These are phyloP conservation scores for Spatholobus suberectus DNA, from an alignment of 306 rosid genomes.

Conservation along the genomic window DNA sequence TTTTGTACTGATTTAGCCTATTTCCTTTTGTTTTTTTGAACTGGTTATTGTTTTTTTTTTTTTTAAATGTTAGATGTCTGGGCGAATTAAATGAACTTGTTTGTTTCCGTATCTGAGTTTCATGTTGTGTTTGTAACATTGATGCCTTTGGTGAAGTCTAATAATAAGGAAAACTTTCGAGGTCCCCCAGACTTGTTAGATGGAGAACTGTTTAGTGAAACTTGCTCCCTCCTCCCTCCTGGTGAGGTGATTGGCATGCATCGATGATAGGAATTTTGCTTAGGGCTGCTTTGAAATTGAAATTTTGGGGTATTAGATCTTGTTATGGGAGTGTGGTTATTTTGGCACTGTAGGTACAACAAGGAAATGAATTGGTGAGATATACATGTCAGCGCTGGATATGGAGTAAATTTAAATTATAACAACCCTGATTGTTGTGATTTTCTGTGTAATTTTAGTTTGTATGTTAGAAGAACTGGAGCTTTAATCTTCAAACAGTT, in stretches of 20 bases:
- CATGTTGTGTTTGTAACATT: neutral
- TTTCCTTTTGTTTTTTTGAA: neutral
- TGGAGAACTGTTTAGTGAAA: slow-evolving; percentile 9
- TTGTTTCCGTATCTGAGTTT: slow-evolving; percentile 10
- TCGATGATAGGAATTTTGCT: neutral
- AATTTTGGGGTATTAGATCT: slow-evolving; percentile 9
- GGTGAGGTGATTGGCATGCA: slow-evolving; percentile 20
- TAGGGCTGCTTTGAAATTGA: slow-evolving; percentile 8
- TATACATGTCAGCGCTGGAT: neutral
- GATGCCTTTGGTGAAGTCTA: neutral
- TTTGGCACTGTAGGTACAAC: neutral
- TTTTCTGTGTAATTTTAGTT: slow-evolving; percentile 9
- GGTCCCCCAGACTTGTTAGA: neutral
- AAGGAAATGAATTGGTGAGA: neutral
- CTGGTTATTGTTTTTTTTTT: neutral
- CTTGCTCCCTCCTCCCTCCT: neutral
- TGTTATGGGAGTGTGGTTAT: slow-evolving; percentile 20
- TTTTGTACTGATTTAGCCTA: neutral
- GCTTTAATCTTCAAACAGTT: neutral
- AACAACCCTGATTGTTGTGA: neutral
- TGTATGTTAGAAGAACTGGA: neutral
- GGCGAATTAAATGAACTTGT: neutral
- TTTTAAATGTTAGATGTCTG: neutral
- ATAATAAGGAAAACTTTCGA: neutral
- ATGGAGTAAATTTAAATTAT: slow-evolving; percentile 3